Conservation (phyloP, 1,284 basidiomycete species). For the Pseudozyma sp. region DNA sequence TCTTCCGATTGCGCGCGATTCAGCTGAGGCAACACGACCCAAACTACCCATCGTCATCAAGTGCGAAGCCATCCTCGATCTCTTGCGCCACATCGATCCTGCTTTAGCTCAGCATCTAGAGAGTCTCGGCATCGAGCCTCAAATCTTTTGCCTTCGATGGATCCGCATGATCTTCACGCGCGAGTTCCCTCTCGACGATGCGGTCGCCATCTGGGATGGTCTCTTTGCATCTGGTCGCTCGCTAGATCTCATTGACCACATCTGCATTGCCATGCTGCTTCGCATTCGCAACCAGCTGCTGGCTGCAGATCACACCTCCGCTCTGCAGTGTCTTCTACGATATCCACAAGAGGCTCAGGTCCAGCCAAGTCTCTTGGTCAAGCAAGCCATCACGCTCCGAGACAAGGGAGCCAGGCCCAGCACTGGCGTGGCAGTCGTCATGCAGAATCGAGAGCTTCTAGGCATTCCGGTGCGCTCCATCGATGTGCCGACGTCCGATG, state of each 20-base stretch:
- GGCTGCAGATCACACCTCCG: conserved; percentile 49
- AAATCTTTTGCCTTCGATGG: conserved; percentile 65
- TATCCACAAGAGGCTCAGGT: conserved; percentile 38
- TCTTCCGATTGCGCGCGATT: neutral
- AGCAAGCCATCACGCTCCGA: conserved; percentile 48
- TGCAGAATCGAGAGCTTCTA: conserved; percentile 53
- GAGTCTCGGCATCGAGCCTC: conserved; percentile 60
- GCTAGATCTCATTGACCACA: conserved; percentile 56
- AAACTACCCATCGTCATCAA: conserved; percentile 46
- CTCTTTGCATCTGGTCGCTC: conserved; percentile 50
- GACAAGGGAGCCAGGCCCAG: conserved; percentile 30
- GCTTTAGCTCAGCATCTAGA: conserved; percentile 54
- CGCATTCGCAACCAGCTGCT: conserved; percentile 61
- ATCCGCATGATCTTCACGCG: conserved; percentile 63
- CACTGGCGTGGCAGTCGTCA: conserved; percentile 48
- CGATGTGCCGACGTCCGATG: conserved; percentile 1
- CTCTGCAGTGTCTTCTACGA: conserved; percentile 56
- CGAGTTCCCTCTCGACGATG: conserved; percentile 55
- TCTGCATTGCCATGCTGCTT: conserved; percentile 65
- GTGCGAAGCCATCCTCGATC: conserved; percentile 41
- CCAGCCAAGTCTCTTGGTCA: conserved; percentile 36
- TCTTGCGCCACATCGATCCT: conserved; percentile 50
- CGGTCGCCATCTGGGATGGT: conserved; percentile 64
- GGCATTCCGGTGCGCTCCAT: conserved; percentile 24
- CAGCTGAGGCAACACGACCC: neutral